Evolutionary conservation across 768 basidiomycete species (phyloP).

Genomic region (Rhodocollybia butyracea): DNA sequence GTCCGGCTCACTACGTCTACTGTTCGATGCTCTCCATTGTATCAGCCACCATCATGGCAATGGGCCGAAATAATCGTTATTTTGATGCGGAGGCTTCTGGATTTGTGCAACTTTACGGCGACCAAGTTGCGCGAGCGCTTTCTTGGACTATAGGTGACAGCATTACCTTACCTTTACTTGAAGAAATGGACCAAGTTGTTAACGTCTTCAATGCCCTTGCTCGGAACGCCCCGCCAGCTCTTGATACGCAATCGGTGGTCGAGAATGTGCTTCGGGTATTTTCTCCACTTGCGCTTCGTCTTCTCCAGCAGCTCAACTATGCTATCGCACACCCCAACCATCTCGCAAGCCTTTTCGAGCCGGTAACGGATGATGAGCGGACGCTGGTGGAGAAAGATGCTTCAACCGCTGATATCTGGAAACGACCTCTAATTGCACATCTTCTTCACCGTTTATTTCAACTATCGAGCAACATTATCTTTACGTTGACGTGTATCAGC

Average conservation of each 20-base stretch:
- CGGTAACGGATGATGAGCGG: slow-evolving; percentile 74
- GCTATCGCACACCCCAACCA: slow-evolving; percentile 90
- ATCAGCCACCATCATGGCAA: slow-evolving; percentile 61
- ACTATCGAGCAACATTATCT: slow-evolving; percentile 65
- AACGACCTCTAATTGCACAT: slow-evolving; percentile 68
- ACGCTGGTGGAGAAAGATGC: slow-evolving; percentile 64
- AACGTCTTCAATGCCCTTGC: slow-evolving; percentile 78
- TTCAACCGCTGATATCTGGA: slow-evolving; percentile 56
- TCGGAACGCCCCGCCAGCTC: slow-evolving; percentile 43
- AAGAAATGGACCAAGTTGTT: slow-evolving; percentile 81
- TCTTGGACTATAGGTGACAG: slow-evolving; percentile 81
- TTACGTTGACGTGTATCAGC: slow-evolving; percentile 68
- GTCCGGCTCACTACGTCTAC: slow-evolving; percentile 77
- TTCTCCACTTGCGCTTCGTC: slow-evolving; percentile 60
- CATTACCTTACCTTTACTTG: slow-evolving; percentile 71
- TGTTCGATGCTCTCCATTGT: slow-evolving; percentile 82
- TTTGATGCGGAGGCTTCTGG: slow-evolving; percentile 85
- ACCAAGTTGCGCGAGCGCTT: slow-evolving; percentile 73
- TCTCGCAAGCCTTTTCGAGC: slow-evolving; percentile 76
- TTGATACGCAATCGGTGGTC: slow-evolving; percentile 47
- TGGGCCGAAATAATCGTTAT: slow-evolving; percentile 67
- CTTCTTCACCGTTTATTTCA: slow-evolving; percentile 71
- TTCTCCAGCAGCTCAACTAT: slow-evolving; percentile 88
- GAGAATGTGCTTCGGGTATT: slow-evolving; percentile 69
- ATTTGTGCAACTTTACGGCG: slow-evolving; percentile 80